phyloP scores from a whole-genome alignment of 2,329 filamentous ascomycete species.

The Fusarium guadeloupense region DNA sequence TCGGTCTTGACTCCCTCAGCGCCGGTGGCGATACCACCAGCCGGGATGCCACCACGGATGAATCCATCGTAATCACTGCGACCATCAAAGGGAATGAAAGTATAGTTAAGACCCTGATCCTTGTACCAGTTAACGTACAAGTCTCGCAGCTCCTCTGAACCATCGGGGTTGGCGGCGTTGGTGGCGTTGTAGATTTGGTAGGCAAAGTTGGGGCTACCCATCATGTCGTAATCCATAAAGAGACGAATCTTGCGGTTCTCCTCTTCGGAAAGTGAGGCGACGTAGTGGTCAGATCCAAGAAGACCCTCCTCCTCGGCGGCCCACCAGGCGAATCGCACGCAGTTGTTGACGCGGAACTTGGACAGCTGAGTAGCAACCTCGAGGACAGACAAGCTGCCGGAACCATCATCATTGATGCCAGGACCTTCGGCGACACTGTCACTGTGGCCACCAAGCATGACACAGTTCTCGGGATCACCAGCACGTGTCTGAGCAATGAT shows the following conservation, averaged over 20 bases:
- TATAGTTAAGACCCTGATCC: conserved; percentile 69
- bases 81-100: conserved; percentile 78
- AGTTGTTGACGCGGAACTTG: conserved; percentile 69
- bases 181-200: conserved; percentile 77
- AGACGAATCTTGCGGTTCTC: conserved; percentile 71
- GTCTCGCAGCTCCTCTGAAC: conserved; percentile 74
- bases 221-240: conserved; percentile 78
- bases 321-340: conserved; percentile 75
- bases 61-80: conserved; percentile 84
- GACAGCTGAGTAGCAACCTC: conserved; percentile 69
- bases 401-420: conserved; percentile 83
- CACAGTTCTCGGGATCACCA: conserved; percentile 70
- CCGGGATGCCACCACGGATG: conserved; percentile 75
- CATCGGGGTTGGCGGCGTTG: conserved; percentile 74
- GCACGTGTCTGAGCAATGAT: conserved; percentile 69
- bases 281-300: conserved; percentile 70
- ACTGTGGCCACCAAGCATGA: conserved; percentile 72
- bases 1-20: conserved; percentile 80
- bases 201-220: conserved; percentile 72
- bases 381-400: conserved; percentile 69
- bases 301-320: conserved; percentile 73
- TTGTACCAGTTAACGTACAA: conserved; percentile 75
- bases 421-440: conserved; percentile 71
- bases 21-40: conserved; percentile 79
- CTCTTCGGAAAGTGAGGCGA: conserved; percentile 60